phyloP scores from a whole-genome alignment of 2,329 filamentous ascomycete species.

The Cyphellophora europaea region DNA sequence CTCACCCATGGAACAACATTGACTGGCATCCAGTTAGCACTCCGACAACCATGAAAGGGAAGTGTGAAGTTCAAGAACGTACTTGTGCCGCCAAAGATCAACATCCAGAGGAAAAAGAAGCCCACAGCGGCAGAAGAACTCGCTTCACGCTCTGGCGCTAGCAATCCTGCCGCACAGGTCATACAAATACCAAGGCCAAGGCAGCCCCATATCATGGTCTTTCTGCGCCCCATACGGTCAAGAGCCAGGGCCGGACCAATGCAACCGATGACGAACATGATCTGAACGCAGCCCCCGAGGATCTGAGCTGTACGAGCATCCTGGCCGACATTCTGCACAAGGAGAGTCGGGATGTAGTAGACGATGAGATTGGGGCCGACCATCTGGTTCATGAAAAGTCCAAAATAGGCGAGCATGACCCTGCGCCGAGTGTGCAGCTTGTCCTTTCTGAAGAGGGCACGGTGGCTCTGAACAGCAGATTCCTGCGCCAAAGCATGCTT shows the following conservation, averaged over 20 bases:
- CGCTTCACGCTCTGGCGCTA: constrained; percentile 31
- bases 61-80: no score
- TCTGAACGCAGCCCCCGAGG: constrained; percentile 34
- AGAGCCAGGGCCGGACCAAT: constrained; percentile 38
- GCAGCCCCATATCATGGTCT: constrained; percentile 28
- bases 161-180: constrained; percentile 30
- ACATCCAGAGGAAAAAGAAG: constrained; percentile 42
- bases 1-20: constrained; percentile 44
- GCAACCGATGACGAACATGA: constrained; percentile 33
- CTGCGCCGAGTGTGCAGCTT: constrained; percentile 33
- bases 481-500: constrained; percentile 1
- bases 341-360: constrained; percentile 26
- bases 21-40: no score
- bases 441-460: constrained; percentile 31
- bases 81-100: constrained; percentile 23
- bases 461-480: neutral
- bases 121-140: constrained; percentile 38
- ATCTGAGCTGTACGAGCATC: constrained; percentile 34
- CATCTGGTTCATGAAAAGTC: constrained; percentile 37
- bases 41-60: no score
- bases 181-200: constrained; percentile 28
- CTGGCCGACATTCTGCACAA: constrained; percentile 38
- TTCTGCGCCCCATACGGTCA: constrained; percentile 30
- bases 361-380: constrained; percentile 36
- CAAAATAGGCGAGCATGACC: constrained; percentile 38